phyloP scores from a whole-genome alignment of 108 stramenopile genomes.

The Cyclotella distinguenda region DNA sequence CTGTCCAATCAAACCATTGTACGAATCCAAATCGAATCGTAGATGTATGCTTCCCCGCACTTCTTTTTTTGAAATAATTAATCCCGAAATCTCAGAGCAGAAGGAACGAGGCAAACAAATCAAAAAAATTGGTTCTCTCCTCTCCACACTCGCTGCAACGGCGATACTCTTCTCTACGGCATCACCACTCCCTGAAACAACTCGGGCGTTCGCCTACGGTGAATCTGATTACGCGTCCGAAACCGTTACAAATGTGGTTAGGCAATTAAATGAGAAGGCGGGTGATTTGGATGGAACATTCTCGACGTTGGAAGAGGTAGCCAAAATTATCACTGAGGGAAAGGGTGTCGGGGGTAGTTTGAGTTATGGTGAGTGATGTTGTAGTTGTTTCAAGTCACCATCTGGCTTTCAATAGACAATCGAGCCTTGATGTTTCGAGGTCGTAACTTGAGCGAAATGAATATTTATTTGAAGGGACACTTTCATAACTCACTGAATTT shows the following conservation, averaged over 20 bases:
- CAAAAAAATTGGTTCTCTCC: background rate
- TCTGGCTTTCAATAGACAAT: too few relatives aligned
- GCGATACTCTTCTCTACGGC: background rate
- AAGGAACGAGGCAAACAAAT: too few relatives aligned
- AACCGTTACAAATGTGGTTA: slow-evolving; percentile 56
- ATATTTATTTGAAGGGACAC: too few relatives aligned
- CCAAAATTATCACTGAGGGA: slow-evolving; percentile 83
- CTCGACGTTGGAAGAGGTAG: slow-evolving; percentile 62
- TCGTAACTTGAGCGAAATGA: too few relatives aligned
- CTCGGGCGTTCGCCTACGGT: slow-evolving; percentile 45
- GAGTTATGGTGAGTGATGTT: slow-evolving; percentile 63
- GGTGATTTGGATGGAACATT: slow-evolving; percentile 63
- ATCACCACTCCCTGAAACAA: slow-evolving; percentile 1
- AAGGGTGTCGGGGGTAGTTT: slow-evolving; percentile 79
- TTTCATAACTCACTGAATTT: too few relatives aligned
- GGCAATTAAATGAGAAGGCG: slow-evolving; percentile 38
- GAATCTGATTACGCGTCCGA: slow-evolving; percentile 64
- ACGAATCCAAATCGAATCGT: too few relatives aligned
- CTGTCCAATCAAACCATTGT: too few relatives aligned
- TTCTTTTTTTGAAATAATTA: too few relatives aligned
- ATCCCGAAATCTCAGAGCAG: too few relatives aligned
- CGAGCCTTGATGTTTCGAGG: too few relatives aligned
- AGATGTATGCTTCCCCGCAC: too few relatives aligned
- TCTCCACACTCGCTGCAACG: slow-evolving; percentile 4
- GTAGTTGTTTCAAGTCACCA: background rate